These are phyloP conservation scores for Solanum pinnatisectum DNA, from an alignment of 257 asterid species.

Conservation along the genomic window DNA sequence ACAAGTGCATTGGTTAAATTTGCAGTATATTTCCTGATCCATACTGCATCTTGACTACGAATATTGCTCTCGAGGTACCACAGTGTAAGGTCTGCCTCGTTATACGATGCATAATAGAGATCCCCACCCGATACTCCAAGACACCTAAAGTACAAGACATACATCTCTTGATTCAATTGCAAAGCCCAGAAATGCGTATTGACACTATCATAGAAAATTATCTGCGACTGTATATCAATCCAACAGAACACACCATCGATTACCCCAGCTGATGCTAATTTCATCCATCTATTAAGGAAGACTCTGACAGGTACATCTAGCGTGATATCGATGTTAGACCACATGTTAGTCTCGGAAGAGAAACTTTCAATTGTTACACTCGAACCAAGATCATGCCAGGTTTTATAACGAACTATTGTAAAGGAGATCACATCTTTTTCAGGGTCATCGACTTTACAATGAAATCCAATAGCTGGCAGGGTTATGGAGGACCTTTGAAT, in stretches of 20 bases:
- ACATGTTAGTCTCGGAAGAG: background rate
- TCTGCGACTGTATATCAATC: background rate
- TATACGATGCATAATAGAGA: background rate
- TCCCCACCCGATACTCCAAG: background rate
- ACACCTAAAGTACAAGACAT: fast-evolving
- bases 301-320: background rate
- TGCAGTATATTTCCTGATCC: background rate
- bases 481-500: too few species aligned
- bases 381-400: background rate
- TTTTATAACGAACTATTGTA: background rate
- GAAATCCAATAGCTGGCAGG: background rate
- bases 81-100: background rate
- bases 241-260: background rate
- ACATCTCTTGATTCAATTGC: background rate
- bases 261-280: background rate
- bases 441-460: background rate
- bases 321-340: background rate
- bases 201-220: background rate
- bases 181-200: background rate
- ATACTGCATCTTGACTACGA: background rate
- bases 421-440: background rate
- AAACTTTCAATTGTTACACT: background rate
- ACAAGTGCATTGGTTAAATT: background rate
- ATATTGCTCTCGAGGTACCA: background rate
- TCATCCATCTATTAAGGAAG: too few species aligned